phyloP scores from a whole-genome alignment of 1,139 yeast genomes.

The Saccharomyces hybrid region DNA sequence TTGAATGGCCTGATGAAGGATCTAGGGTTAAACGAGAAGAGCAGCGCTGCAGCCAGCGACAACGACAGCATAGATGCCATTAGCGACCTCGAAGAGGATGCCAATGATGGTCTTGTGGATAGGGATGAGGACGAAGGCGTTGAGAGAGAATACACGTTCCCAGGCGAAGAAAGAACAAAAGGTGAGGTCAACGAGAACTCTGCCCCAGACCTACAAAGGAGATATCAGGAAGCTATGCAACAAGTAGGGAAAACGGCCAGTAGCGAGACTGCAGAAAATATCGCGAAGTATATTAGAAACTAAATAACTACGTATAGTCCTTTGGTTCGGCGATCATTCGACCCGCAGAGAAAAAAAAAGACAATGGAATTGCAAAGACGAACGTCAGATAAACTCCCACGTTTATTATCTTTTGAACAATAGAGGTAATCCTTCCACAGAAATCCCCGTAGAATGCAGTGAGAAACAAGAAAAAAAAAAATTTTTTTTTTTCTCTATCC shows the following conservation, averaged over 20 bases:
- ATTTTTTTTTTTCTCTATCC: background rate
- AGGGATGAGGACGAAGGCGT: constrained; percentile 53
- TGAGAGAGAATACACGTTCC: constrained; percentile 67
- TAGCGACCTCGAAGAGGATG: constrained; percentile 59
- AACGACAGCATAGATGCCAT: constrained; percentile 54
- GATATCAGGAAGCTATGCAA: constrained; percentile 69
- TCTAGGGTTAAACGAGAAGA: constrained; percentile 52
- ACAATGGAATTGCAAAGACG: background rate
- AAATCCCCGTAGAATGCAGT: background rate
- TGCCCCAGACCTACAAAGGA: constrained; percentile 53
- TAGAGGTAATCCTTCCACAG: background rate
- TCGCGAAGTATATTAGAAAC: constrained; percentile 54
- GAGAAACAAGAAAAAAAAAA: background rate
- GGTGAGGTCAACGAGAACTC: constrained; percentile 49
- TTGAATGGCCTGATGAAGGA: constrained; percentile 74
- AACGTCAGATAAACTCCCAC: background rate
- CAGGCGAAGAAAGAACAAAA: constrained; percentile 52
- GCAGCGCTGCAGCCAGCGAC: constrained; percentile 18
- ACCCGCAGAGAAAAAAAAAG: background rate
- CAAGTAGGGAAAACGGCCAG: constrained; percentile 54
- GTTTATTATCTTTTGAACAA: background rate
- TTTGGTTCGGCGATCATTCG: background rate
- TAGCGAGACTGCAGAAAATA: constrained; percentile 60
- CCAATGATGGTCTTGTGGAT: constrained; percentile 53
- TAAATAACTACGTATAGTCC: constrained; percentile 2